Conservation (phyloP, 805 yeast genomes). For the Grigorovia humatica region DNA sequence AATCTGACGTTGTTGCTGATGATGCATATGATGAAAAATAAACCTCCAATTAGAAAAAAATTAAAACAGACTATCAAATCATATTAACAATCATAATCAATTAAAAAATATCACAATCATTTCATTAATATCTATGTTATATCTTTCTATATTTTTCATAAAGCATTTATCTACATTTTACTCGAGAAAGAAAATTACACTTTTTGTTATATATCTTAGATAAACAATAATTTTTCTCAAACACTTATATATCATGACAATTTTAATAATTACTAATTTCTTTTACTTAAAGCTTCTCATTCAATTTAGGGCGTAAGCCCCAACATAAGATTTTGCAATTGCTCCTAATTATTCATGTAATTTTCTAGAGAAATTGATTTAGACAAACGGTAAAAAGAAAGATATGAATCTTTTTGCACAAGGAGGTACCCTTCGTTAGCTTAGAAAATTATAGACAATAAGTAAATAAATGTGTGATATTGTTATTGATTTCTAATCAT, state of each 20-base stretch:
- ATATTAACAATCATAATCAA: neutral
- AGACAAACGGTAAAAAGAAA: too few species aligned
- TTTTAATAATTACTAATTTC: neutral
- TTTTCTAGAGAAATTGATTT: too few species aligned
- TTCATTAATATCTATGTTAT: neutral
- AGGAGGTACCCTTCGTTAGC: too few species aligned
- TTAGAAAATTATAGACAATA: too few species aligned
- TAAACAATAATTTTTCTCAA: too few species aligned
- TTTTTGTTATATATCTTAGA: too few species aligned
- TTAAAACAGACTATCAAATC: neutral
- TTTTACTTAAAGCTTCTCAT: neutral
- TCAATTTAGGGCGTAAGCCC: too few species aligned
- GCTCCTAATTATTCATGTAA: too few species aligned
- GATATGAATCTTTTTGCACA: too few species aligned
- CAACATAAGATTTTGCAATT: too few species aligned
- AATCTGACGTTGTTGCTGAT: conserved; percentile 20
- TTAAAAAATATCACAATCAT: neutral
- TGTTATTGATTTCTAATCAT: too few species aligned
- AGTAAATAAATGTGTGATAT: too few species aligned
- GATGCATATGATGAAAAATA: conserved; percentile 11
- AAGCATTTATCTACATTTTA: neutral
- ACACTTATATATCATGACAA: neutral
- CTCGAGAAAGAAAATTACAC: neutral
- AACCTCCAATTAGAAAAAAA: neutral
- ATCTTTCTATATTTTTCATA: neutral